Conservation (phyloP, 352 stramenopile species). For the Globisporangium nunn region DNA sequence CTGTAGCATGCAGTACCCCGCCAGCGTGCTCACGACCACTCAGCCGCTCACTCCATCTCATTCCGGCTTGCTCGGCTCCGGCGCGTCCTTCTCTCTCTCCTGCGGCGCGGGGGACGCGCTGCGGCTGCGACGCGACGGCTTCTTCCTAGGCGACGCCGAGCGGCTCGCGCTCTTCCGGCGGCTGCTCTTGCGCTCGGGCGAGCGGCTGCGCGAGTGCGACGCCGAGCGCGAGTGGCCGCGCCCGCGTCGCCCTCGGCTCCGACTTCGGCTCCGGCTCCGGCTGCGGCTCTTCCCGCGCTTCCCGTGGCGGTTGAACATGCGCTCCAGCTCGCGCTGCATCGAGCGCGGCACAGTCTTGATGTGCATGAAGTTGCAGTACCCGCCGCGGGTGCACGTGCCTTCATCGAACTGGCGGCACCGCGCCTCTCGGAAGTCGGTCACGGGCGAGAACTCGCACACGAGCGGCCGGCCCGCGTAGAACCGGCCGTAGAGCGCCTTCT, state of each 20-base stretch:
- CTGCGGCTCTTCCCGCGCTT: constrained; percentile 33
- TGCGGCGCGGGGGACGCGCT: constrained; percentile 15
- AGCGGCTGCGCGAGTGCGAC: constrained; percentile 41
- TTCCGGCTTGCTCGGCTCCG: constrained; percentile 8
- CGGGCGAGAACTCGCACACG: constrained; percentile 97
- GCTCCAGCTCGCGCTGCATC: constrained; percentile 83
- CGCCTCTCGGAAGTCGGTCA: constrained; percentile 98
- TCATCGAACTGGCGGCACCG: constrained; percentile 98
- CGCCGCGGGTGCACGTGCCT: constrained; percentile 93
- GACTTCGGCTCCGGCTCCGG: constrained; percentile 39
- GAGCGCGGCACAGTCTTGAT: constrained; percentile 87
- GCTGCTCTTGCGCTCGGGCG: constrained; percentile 27
- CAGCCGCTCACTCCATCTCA: neutral
- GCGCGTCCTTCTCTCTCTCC: constrained; percentile 5
- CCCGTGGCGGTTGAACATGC: constrained; percentile 69
- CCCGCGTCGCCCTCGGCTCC: constrained; percentile 32
- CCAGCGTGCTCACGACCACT: neutral
- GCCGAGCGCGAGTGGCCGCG: constrained; percentile 16
- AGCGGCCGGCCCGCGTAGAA: constrained; percentile 96
- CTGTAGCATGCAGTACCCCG: neutral
- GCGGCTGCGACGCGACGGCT: constrained; percentile 31
- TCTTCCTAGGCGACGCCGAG: constrained; percentile 38
- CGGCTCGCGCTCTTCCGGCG: constrained; percentile 32
- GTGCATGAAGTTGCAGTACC: constrained; percentile 99
- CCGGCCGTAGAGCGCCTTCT: constrained; percentile 94